phyloP scores from a whole-genome alignment of 352 stramenopile genomes.

The Halophytophthora polymorphica region DNA sequence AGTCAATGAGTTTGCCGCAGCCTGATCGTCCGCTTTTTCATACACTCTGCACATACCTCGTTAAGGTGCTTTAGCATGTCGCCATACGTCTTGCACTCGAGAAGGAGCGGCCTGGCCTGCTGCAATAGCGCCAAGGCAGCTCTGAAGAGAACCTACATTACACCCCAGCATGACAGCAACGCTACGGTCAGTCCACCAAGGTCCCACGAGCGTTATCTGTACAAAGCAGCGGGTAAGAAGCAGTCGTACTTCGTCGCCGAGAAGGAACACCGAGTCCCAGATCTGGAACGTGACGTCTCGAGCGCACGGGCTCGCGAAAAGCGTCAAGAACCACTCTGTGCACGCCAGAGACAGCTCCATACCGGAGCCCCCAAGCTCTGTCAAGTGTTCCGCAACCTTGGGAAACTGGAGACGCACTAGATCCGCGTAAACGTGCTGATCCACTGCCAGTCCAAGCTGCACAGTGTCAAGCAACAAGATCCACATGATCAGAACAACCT shows the following conservation, averaged over 20 bases:
- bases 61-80: slow-evolving; percentile 83
- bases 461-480: slow-evolving; percentile 5
- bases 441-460: slow-evolving; percentile 77
- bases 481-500: slow-evolving; percentile 1
- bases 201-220: not conserved
- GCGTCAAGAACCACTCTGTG: slow-evolving; percentile 87
- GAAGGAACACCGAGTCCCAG: slow-evolving; percentile 83
- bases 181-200: slow-evolving; percentile 1
- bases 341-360: slow-evolving; percentile 85
- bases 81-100: slow-evolving; percentile 64
- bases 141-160: slow-evolving; percentile 66
- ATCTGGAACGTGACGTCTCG: slow-evolving; percentile 72
- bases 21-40: not conserved
- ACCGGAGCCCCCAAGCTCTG: slow-evolving; percentile 69
- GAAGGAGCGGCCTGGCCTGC: slow-evolving; percentile 48
- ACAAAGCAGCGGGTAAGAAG: not conserved
- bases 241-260: slow-evolving; percentile 65
- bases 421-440: slow-evolving; percentile 87
- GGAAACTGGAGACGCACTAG: slow-evolving; percentile 75
- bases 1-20: not conserved
- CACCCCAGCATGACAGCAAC: not conserved
- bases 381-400: slow-evolving; percentile 60
- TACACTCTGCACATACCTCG: slow-evolving; percentile 37
- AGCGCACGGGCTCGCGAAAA: slow-evolving; percentile 81
- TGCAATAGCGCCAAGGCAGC: slow-evolving; percentile 74